Conservation (phyloP, 2,329 filamentous ascomycete genomes). For the Trichoderma breve region DNA sequence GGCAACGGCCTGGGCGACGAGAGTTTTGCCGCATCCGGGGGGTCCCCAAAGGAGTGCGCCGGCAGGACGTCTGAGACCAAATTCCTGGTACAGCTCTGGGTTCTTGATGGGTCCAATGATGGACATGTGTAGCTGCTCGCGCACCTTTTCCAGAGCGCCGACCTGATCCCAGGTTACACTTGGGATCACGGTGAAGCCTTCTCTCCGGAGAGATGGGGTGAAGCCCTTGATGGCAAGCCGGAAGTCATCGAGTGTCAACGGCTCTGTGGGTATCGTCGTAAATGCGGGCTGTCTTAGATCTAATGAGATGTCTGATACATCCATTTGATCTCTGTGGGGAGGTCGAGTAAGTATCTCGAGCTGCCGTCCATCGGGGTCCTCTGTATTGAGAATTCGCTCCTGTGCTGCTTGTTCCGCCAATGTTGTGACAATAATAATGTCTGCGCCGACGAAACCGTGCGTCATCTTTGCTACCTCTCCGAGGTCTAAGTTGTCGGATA, state of each 20-base stretch:
- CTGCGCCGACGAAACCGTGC: constrained; percentile 89
- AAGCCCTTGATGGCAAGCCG: constrained; percentile 66
- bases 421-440: constrained; percentile 66
- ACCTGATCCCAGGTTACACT: constrained; percentile 92
- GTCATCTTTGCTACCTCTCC: constrained; percentile 74
- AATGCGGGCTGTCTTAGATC: constrained; percentile 15
- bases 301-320: constrained; percentile 14
- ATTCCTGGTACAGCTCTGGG: constrained; percentile 70
- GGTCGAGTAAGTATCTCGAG: constrained; percentile 14
- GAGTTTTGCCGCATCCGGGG: constrained; percentile 93
- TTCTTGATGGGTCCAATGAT: constrained; percentile 88
- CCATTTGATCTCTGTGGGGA: constrained; percentile 6
- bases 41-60: constrained; percentile 96
- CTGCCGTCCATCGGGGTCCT: constrained; percentile 26
- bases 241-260: constrained; percentile 55
- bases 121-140: constrained; percentile 76
- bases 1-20: constrained; percentile 92
- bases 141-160: constrained; percentile 76
- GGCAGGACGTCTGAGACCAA: constrained; percentile 77
- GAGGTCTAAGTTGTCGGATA: constrained; percentile 73
- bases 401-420: constrained; percentile 42
- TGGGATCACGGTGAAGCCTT: constrained; percentile 93
- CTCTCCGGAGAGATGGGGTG: constrained; percentile 67
- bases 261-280: not conserved
- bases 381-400: constrained; percentile 34